A percentile compares a stretch with the other conserved stretches of the same genome.
Conservation (phyloP, 1,284 basidiomycete genomes). For the Inonotus obliquus region DNA sequence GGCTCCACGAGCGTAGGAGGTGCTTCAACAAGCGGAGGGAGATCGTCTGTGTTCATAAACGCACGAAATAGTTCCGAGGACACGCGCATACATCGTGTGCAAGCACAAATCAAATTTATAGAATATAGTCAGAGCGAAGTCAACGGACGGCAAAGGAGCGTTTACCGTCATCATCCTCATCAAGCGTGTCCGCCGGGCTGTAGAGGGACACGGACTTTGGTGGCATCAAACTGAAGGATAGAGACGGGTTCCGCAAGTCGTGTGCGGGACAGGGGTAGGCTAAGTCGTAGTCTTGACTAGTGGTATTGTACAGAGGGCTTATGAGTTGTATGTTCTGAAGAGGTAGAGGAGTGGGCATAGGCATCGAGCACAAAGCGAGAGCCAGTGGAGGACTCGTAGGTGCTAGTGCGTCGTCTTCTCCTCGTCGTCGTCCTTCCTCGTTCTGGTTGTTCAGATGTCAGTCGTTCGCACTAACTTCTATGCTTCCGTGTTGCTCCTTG, state of each 20-base stretch:
- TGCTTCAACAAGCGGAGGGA: constrained; percentile 49
- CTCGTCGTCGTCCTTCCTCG: background rate
- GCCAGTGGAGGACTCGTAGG: background rate
- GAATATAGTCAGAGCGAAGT: background rate
- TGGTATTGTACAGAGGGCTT: background rate
- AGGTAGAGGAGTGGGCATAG: background rate
- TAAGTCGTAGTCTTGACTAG: background rate
- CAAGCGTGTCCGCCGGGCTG: background rate
- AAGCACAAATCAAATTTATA: background rate
- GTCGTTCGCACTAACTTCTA: background rate
- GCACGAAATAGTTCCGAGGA: background rate
- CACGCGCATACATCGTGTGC: background rate
- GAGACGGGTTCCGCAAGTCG: background rate
- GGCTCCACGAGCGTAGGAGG: constrained; percentile 23
- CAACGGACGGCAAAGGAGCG: background rate
- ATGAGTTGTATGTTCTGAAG: background rate
- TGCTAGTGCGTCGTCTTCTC: background rate
- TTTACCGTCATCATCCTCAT: constrained; percentile 10
- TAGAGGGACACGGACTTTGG: background rate
- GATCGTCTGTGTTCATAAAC: constrained; percentile 30
- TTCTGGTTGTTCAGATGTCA: background rate
- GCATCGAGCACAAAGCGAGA: background rate
- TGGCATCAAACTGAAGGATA: background rate
- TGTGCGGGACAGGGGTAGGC: background rate
- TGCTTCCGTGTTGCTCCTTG: background rate